phyloP scores from a whole-genome alignment of 305 asterid genomes.

The Rubia occidens region DNA sequence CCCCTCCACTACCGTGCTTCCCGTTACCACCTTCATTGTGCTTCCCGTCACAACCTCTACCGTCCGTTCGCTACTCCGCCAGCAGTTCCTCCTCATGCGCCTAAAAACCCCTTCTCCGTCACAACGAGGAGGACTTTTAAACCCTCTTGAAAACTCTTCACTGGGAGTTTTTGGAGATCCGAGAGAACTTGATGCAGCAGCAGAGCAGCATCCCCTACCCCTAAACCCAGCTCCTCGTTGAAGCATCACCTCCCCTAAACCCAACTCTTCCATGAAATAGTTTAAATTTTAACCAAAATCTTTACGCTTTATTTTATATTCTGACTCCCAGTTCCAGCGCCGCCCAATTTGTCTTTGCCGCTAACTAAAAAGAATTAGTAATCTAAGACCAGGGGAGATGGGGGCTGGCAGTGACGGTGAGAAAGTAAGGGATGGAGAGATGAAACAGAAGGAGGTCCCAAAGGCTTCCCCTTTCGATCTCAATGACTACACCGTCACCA shows the following conservation, averaged over 20 bases:
- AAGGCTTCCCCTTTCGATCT: slow-evolving; percentile 26
- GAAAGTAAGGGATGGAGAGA: slow-evolving; percentile 31
- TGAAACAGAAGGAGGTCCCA: slow-evolving; percentile 21
- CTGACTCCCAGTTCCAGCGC: background rate
- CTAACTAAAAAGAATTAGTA: background rate
- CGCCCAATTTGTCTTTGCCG: background rate
- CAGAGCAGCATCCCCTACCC: background rate
- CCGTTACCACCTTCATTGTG: no score
- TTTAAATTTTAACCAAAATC: background rate
- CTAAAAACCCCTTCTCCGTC: no score
- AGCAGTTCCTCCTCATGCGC: no score
- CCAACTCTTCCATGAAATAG: background rate
- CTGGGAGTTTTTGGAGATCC: no score
- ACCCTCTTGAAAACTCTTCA: no score
- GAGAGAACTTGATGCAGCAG: no score
- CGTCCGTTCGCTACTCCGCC: no score
- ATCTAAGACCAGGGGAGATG: slow-evolving; percentile 24
- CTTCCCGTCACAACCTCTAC: no score
- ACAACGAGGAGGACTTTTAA: no score
- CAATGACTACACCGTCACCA: slow-evolving; percentile 28
- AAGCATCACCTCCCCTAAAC: background rate
- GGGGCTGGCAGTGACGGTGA: slow-evolving; percentile 30
- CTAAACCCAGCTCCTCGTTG: no score
- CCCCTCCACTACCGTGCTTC: no score
- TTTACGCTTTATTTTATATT: background rate